Evolutionary conservation across 2,329 filamentous ascomycete species (phyloP).

Genomic region (Ophiostoma quercus): DNA sequence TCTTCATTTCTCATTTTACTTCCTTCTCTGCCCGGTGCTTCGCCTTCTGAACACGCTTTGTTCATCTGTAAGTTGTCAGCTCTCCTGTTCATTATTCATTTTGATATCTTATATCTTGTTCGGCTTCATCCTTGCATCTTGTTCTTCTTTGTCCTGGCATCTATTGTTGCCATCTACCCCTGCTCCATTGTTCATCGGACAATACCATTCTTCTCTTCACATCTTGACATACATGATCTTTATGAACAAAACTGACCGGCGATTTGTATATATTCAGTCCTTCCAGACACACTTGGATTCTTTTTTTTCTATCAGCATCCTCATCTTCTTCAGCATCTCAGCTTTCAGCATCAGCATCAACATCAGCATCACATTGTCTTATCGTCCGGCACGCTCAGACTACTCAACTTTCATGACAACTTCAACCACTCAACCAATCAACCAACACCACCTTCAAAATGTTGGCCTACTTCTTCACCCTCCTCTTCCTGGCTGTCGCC

Average conservation of each 20-base stretch:
- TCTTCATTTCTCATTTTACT: not conserved
- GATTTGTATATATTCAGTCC: conserved; percentile 4
- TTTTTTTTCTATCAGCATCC: conserved; percentile 24
- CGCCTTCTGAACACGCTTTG: not conserved
- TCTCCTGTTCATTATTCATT: not conserved
- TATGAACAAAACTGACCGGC: not conserved
- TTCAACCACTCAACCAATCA: not conserved
- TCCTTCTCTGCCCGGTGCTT: not conserved
- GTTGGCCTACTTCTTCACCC: conserved; percentile 35
- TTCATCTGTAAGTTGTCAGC: conserved; percentile 4
- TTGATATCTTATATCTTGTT: not conserved
- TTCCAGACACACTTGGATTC: conserved; percentile 4
- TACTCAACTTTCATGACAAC: not conserved
- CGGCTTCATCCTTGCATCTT: not conserved
- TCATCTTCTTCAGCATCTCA: conserved; percentile 1
- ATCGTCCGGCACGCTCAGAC: conserved; percentile 40
- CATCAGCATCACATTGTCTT: not conserved
- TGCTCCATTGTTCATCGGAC: conserved; percentile 5
- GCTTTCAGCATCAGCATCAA: not conserved
- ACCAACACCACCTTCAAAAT: not conserved
- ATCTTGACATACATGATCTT: not conserved
- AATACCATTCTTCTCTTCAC: not conserved
- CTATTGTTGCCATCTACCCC: not conserved
- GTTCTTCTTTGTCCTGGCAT: not conserved
- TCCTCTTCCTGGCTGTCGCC: conserved; percentile 47